Evolutionary conservation across 768 basidiomycete species (phyloP).

Genomic region (Scleroderma citrinum): DNA sequence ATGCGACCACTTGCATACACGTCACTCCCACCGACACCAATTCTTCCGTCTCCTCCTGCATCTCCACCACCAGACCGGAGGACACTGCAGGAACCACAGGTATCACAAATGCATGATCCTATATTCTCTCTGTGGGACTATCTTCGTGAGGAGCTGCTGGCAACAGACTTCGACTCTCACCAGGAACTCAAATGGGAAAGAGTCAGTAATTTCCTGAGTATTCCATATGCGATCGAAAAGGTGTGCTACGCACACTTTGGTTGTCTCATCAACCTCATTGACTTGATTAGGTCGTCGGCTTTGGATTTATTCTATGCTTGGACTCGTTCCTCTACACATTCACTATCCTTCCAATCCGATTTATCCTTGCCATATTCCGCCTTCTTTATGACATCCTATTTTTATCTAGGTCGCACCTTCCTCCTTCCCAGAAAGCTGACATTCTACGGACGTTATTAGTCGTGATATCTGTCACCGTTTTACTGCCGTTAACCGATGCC

Average conservation of each 20-base stretch:
- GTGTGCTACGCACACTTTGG: slow-evolving; percentile 33
- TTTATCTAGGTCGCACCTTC: slow-evolving; percentile 50
- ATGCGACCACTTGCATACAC: slow-evolving; percentile 51
- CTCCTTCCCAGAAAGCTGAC: slow-evolving; percentile 90
- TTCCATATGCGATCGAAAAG: slow-evolving; percentile 92
- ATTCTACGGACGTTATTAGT: slow-evolving; percentile 79
- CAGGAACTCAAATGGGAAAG: slow-evolving; percentile 95
- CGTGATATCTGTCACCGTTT: slow-evolving; percentile 61
- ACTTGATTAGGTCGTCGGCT: slow-evolving; percentile 67
- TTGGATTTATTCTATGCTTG: slow-evolving; percentile 89
- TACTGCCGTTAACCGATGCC: slow-evolving; percentile 84
- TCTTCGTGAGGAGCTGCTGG: slow-evolving; percentile 78
- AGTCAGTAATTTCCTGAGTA: slow-evolving; percentile 90
- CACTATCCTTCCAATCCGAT: slow-evolving; percentile 93
- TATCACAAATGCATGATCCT: slow-evolving; percentile 22
- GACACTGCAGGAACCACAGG: slow-evolving; percentile 8
- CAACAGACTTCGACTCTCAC: slow-evolving; percentile 91
- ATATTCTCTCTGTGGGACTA: slow-evolving; percentile 93
- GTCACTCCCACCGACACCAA: slow-evolving; percentile 71
- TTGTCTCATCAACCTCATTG: slow-evolving; percentile 4
- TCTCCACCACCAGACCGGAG: slow-evolving; percentile 19
- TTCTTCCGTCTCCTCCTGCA: slow-evolving; percentile 40
- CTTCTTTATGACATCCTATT: slow-evolving; percentile 47
- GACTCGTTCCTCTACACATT: slow-evolving; percentile 98
- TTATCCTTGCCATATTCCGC: slow-evolving; percentile 55